A percentile compares a stretch with the other conserved stretches of the same genome.
Conservation (phyloP, 1,139 yeast genomes). For the Hyphopichia pseudoburtonii region DNA sequence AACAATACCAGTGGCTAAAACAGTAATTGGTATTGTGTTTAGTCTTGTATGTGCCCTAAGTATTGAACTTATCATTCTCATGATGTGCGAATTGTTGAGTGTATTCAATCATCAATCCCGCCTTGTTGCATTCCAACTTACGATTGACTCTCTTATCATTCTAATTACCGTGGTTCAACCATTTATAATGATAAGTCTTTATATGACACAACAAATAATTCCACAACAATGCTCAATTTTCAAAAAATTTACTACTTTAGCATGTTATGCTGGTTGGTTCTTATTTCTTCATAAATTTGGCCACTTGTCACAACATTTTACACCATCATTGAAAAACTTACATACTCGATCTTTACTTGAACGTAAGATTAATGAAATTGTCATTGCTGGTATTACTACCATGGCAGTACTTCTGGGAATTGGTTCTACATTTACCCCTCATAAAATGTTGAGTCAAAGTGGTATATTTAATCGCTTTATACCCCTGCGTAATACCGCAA, state of each 20-base stretch:
- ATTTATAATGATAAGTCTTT: constrained; percentile 29
- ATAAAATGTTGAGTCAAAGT: constrained; percentile 14
- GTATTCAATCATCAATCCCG: constrained; percentile 21
- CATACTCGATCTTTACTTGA: constrained; percentile 30
- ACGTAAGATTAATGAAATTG: constrained; percentile 56
- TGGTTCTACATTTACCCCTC: constrained; percentile 72
- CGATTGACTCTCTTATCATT: constrained; percentile 33
- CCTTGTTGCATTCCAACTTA: constrained; percentile 26
- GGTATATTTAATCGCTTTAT: not conserved
- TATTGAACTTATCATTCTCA: constrained; percentile 31
- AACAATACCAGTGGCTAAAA: constrained; percentile 7
- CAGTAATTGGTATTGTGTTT: constrained; percentile 27
- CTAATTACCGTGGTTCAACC: constrained; percentile 36
- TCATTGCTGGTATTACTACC: constrained; percentile 69
- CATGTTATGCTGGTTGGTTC: constrained; percentile 28
- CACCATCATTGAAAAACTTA: constrained; percentile 13
- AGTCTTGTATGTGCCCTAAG: constrained; percentile 32
- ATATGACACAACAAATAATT: constrained; percentile 26
- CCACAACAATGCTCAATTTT: constrained; percentile 15
- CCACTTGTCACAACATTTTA: constrained; percentile 30
- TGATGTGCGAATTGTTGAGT: constrained; percentile 40
- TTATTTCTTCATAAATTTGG: constrained; percentile 37
- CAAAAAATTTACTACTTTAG: constrained; percentile 12
- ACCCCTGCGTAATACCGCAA: not conserved
- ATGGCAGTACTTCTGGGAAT: constrained; percentile 74